Evolutionary conservation across 495 filamentous ascomycete genomes (phyloP).

Genomic region (Collariella sp.): DNA sequence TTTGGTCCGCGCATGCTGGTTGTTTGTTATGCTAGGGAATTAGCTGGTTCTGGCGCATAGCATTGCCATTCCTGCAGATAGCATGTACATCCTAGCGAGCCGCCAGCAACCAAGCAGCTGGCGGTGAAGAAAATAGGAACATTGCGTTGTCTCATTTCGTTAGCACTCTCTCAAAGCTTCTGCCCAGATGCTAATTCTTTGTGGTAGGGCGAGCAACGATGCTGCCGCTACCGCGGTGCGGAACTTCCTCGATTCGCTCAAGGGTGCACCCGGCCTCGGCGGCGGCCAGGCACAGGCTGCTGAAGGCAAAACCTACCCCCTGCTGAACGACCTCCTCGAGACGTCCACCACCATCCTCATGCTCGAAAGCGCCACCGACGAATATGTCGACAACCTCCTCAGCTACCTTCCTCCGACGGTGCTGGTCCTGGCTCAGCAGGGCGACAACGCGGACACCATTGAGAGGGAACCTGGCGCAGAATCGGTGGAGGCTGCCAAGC

Average conservation of each 20-base stretch:
- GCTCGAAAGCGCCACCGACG: slow-evolving; percentile 54
- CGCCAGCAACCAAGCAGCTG: slow-evolving; percentile 11
- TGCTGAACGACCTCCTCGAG: slow-evolving; percentile 78
- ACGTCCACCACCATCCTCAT: slow-evolving; percentile 66
- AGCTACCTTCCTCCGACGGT: slow-evolving; percentile 60
- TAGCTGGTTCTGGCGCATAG: slow-evolving; percentile 12
- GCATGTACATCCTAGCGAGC: slow-evolving; percentile 26
- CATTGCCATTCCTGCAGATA: slow-evolving; percentile 13
- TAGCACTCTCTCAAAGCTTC: background rate
- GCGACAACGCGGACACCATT: slow-evolving; percentile 35
- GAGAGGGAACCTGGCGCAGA: slow-evolving; percentile 53
- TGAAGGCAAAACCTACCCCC: slow-evolving; percentile 63
- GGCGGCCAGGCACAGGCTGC: slow-evolving; percentile 27
- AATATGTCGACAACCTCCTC: slow-evolving; percentile 64
- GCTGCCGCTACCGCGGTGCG: slow-evolving; percentile 66
- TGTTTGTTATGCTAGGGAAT: background rate
- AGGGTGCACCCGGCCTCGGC: slow-evolving; percentile 42
- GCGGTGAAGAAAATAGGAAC: slow-evolving; percentile 18
- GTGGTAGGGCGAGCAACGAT: slow-evolving; percentile 35
- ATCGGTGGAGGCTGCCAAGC: slow-evolving; percentile 57
- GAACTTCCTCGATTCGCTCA: slow-evolving; percentile 79
- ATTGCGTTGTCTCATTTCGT: slow-evolving; percentile 8
- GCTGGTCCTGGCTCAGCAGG: slow-evolving; percentile 64
- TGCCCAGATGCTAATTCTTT: slow-evolving; percentile 25
- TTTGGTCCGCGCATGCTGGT: slow-evolving; percentile 4